Percentiles rank a stretch among this genome's conserved stretches.
Evolutionary conservation across 331 rosid genomes (phyloP).

Genomic region (Acacia pycnantha): DNA sequence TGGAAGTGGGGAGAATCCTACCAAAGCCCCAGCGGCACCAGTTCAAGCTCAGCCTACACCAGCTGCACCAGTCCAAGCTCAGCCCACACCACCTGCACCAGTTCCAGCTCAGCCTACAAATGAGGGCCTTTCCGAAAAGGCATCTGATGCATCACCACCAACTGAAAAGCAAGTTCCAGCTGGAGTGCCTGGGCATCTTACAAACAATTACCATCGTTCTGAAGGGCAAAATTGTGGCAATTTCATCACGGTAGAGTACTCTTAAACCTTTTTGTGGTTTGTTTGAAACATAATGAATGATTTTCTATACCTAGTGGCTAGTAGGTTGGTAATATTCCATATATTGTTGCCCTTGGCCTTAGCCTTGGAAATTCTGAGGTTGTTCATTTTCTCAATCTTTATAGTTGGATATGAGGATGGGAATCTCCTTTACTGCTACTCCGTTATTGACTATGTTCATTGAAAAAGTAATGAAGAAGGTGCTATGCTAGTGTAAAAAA

Average conservation of each 20-base stretch:
- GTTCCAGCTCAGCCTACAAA: constrained; percentile 12
- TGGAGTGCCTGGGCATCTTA: constrained; percentile 8
- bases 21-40: constrained; percentile 9
- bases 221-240: constrained; percentile 31
- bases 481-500: background rate
- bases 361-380: background rate
- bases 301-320: background rate
- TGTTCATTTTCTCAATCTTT: background rate
- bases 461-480: constrained; percentile 1
- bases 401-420: background rate
- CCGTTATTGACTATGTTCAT: background rate
- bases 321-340: background rate
- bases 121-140: background rate
- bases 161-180: background rate
- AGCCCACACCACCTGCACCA: background rate
- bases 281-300: background rate
- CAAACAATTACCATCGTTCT: constrained; percentile 16
- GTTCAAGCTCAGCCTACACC: constrained; percentile 1
- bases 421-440: background rate
- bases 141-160: background rate
- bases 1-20: constrained; percentile 12
- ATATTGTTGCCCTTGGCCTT: background rate
- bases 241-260: constrained; percentile 17
- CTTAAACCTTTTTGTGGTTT: background rate
- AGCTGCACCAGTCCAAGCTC: constrained; percentile 15